These are phyloP conservation scores for Hypoxylon rubiginosum DNA, from an alignment of 2,329 filamentous ascomycete genomes.

Conservation along the genomic window DNA sequence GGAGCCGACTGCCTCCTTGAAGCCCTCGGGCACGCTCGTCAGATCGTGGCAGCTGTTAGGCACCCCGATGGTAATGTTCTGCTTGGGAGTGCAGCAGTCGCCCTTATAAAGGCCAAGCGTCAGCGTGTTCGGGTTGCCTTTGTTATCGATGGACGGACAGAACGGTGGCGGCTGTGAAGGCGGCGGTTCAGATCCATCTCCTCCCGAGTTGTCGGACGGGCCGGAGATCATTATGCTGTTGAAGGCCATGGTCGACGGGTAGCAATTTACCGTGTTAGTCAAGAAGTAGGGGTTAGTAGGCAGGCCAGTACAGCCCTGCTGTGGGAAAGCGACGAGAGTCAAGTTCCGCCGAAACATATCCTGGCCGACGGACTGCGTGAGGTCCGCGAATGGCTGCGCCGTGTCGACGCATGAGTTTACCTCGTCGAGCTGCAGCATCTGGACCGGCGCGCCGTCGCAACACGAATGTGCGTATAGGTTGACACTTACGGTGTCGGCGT, in stretches of 20 bases:
- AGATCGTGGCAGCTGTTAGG: slow-evolving; percentile 8
- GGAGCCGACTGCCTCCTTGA: slow-evolving; percentile 5
- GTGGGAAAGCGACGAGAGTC: slow-evolving; percentile 2
- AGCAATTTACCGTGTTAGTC: neutral
- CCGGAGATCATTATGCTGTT: slow-evolving; percentile 9
- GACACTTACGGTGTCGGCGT: slow-evolving; percentile 1
- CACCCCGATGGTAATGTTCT: slow-evolving; percentile 9
- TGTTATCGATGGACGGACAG: slow-evolving; percentile 8
- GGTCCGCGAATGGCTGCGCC: slow-evolving; percentile 5
- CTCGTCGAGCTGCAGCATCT: neutral
- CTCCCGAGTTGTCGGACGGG: slow-evolving; percentile 6
- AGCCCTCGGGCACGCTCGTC: slow-evolving; percentile 8
- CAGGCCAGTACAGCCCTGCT: slow-evolving; percentile 1
- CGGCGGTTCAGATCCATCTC: neutral
- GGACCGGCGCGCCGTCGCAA: neutral
- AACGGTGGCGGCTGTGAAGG: slow-evolving; percentile 3
- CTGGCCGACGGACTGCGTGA: slow-evolving; percentile 2
- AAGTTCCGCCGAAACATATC: slow-evolving; percentile 4
- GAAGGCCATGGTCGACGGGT: neutral
- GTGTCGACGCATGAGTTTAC: slow-evolving; percentile 9
- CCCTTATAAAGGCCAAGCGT: slow-evolving; percentile 8
- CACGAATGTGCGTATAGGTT: slow-evolving; percentile 3
- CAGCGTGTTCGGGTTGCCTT: slow-evolving; percentile 6
- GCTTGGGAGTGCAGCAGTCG: slow-evolving; percentile 7
- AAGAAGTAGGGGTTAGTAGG: slow-evolving; percentile 9